Base-by-base conservation (phyloP, 2,329 filamentous ascomycete genomes). In the Penicillium palitans region DNA sequence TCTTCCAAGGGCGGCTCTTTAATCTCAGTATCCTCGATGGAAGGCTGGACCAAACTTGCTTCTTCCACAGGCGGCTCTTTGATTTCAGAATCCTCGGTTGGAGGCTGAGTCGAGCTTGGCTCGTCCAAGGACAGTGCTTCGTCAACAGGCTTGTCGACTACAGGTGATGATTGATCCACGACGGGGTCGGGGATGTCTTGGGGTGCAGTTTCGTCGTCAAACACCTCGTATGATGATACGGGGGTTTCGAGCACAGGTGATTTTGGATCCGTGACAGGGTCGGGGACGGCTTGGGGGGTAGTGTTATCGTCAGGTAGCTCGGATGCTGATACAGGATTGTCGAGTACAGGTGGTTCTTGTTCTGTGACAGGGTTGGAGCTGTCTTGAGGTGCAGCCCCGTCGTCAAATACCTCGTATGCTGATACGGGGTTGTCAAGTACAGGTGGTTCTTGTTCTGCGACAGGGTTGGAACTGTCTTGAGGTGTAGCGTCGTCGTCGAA, bases 401-500 rank as follows among this genome's bases (percentile, higher is more conserved):
- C 35, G 45, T 55, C 53, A 7, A 33, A 33, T 33, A 33, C 31
- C 31, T 33, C 31, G 31, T 33, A 33, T 33, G 31, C 12, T 15
- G 31, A 33, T 33, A 33, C 31, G 12, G 31, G 31, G 17, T 35
- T 50, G 6, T 37, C 45, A 25, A 17, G 15, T 19, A 15, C 27
- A 51, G 46, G 39, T 51, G 29, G 0, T 31, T 44, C 31, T 27
- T 50, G 53, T 17, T 49, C 46, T 13, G 44, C 27, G 17, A 27
- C 46, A 44, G 46, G 46, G 44, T 37, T 29, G 6, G 53, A 15
- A 6, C 6, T 44, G 19, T 51, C 53, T 31, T 56, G 42, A 3
- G 55, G 49, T 46, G 40, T 21, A 40, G 31, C 37, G 13, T 46
- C 41, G 29, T 56, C 39, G 52, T 59, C 57, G 7, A 50, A 33